Base-by-base conservation (phyloP, 106 monocot genomes). In the Amphibolis antarctica region DNA sequence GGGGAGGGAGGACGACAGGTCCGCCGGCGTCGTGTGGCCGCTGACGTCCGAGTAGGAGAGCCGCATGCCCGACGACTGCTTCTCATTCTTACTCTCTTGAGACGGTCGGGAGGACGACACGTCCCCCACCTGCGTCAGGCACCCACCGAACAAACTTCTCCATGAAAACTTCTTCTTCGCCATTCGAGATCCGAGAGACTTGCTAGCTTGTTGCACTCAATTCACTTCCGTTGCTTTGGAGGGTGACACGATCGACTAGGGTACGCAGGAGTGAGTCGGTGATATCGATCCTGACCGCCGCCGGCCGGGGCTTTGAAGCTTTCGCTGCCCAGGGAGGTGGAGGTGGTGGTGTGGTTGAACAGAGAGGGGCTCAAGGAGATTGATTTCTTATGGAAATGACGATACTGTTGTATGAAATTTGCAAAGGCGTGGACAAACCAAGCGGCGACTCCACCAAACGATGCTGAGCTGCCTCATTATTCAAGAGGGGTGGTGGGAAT, bases 1-100 rank as follows among this genome's bases (percentile, higher is more conserved):
- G 5, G 67, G 67, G 9, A 85, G 77, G 13, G 88, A 88, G 28
- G 85, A 60, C 19, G 88, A 84, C n/a, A 88, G 73, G 69, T 88
- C 88, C 65, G 79, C 79, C n/a, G 81, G 77, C 29, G 80, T 72
- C 2, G 79, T 28, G 20, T 60, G n/a, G 28, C 42, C 54, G 64
- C 74, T 82, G 12, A 86, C 25, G 70, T 86, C 86, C 5, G 76
- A 67, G 77, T 74, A 86, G 12, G 86, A 86, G 12, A 86, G 56
- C 59, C 81, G 30, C 52, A 76, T 53, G 24, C 70, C 4, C 0
- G 77, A 71, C 42, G n/a, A 52, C 20, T 77, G 59, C 21, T 60
- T 42, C 10, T 55, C 42, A 5, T 19, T 7, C 27, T 57, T 65
- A 45, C 46, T 63, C 59, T 26, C 63, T 69, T 21, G 51, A 25